Base-by-base conservation (phyloP, 2,329 filamentous ascomycete genomes). In the Paecilomyces sp. region DNA sequence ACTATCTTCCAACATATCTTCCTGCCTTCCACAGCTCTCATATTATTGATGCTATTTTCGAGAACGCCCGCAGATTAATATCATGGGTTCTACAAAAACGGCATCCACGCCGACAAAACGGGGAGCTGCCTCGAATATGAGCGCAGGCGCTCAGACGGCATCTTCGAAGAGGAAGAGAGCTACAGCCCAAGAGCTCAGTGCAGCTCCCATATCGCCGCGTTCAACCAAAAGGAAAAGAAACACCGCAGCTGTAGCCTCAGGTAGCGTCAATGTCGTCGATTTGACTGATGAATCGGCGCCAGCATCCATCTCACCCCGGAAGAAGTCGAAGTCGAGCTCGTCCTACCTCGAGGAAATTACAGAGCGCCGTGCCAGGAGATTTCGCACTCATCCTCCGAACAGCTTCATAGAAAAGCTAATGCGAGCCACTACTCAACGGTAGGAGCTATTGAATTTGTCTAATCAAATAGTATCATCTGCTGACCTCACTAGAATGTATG, bases 351-450 rank as follows among this genome's bases (percentile, higher is more conserved):
- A 12, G 25, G 58, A 60, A 33, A 24, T 47, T 3, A 57, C 55
- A 31, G 79, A 81, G 63, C 76, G 74, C 58, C 73, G 77, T 50
- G 65, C 74, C 12, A 75, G 71, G 53, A 63, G 67, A 30, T 80
- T 77, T 61, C 72, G 80, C 33, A 63, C 68, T 6, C 70, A 75
- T 33, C 67, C 82, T 31, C 81, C 83, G 3, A 65, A 71, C 18
- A 71, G 73, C 1, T 85, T 80, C 67, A 63, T 78, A 2, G 73
- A 78, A 22, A 75, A 81, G 60, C 74, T 83, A 12, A 68, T 71
- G 2, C 78, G 83, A 55, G 82, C 82, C 3, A 69, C 71, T 25
- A 80, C 75, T 5, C 82, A 85, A 63, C 75, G 79, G 70, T 74
- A 64, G 15, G 65, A 36, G 18, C 36, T 57, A 54, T 36, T 47